phyloP scores from a whole-genome alignment of 305 asterid genomes.

The Lippia alba region DNA sequence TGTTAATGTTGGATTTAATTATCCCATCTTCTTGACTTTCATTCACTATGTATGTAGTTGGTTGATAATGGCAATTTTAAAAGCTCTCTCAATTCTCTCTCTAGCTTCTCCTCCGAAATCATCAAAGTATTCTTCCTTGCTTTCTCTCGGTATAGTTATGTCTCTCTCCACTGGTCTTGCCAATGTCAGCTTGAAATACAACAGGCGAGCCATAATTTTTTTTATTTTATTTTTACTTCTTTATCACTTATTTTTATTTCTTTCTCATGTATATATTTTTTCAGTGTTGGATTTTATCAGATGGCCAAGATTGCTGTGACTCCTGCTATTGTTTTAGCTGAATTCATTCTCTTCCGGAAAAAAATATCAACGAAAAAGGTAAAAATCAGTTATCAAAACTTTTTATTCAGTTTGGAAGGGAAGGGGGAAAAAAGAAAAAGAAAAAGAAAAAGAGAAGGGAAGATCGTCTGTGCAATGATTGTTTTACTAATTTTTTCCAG shows the following conservation, averaged over 20 bases:
- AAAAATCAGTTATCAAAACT: slow-evolving; percentile 21
- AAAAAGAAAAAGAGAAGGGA: neutral
- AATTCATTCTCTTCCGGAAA: slow-evolving; percentile 75
- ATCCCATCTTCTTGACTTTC: slow-evolving; percentile 88
- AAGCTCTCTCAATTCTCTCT: slow-evolving; percentile 76
- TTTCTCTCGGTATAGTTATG: slow-evolving; percentile 97
- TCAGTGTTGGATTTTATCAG: slow-evolving; percentile 98
- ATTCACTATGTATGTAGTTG: slow-evolving; percentile 93
- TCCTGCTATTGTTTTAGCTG: slow-evolving; percentile 92
- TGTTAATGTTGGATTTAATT: slow-evolving; percentile 85
- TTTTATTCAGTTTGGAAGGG: neutral
- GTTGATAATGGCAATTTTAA: slow-evolving; percentile 87
- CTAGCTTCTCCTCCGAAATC: slow-evolving; percentile 82
- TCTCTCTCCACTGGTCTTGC: slow-evolving; percentile 99
- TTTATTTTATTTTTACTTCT: slow-evolving; percentile 20
- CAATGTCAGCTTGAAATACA: slow-evolving; percentile 93
- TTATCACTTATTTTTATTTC: slow-evolving; percentile 6
- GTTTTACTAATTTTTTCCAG: slow-evolving; percentile 45
- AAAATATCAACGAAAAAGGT: slow-evolving; percentile 76
- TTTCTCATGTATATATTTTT: slow-evolving; percentile 35
- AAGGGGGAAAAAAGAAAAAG: neutral
- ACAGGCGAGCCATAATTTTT: slow-evolving; percentile 62
- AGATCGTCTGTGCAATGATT: neutral
- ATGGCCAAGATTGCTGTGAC: slow-evolving; percentile 99
- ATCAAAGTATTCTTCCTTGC: slow-evolving; percentile 65